Evolutionary conservation across 176 grass and related monocot genomes (phyloP).

Genomic region (Canna indica): DNA sequence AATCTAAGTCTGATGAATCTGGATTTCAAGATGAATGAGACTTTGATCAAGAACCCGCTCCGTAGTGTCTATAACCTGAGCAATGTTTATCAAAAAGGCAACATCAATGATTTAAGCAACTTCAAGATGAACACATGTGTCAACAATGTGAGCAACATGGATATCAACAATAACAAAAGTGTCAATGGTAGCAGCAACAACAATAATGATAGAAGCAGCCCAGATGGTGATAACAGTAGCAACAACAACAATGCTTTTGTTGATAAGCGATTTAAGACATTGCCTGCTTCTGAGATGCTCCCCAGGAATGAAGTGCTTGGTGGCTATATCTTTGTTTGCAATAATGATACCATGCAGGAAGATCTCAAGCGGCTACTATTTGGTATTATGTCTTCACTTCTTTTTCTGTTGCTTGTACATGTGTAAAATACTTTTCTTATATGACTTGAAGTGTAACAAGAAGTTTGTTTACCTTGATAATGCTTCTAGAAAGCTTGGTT

Average conservation of each 20-base stretch:
- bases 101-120: slow-evolving; percentile 41
- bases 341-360: slow-evolving; percentile 99
- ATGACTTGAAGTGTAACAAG: background rate
- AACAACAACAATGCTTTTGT: slow-evolving; percentile 38
- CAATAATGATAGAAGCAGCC: slow-evolving; percentile 32
- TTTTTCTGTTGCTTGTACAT: slow-evolving; percentile 8
- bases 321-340: slow-evolving; percentile 98
- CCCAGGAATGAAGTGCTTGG: slow-evolving; percentile 96
- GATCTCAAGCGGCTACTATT: slow-evolving; percentile 98
- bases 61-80: slow-evolving; percentile 20
- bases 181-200: slow-evolving; percentile 4
- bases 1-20: slow-evolving; percentile 74
- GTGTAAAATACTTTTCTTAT: background rate
- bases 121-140: slow-evolving; percentile 71
- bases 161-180: slow-evolving; percentile 24
- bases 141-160: slow-evolving; percentile 44
- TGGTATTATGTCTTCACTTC: slow-evolving; percentile 36
- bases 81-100: slow-evolving; percentile 48
- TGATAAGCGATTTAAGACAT: slow-evolving; percentile 93
- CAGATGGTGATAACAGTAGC: slow-evolving; percentile 33
- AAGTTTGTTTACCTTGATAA: background rate
- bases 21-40: slow-evolving; percentile 77
- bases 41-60: slow-evolving; percentile 43
- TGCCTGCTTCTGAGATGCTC: slow-evolving; percentile 91
- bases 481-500: background rate